Conservation (phyloP, 352 stramenopile genomes). For the Thraustochytrium striatum region DNA sequence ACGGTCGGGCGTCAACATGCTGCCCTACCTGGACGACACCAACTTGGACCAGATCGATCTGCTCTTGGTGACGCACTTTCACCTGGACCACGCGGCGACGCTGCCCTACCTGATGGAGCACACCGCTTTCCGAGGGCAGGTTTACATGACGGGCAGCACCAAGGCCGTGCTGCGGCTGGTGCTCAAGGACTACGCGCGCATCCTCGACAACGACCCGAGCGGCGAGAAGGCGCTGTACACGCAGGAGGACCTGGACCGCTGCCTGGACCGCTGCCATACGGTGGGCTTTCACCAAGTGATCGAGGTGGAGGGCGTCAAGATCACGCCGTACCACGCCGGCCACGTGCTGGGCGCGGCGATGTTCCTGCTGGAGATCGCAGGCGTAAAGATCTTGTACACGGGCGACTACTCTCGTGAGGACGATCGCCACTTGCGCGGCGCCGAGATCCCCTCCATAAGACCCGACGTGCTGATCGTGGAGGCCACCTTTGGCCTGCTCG, state of each 20-base stretch:
- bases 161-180: slow-evolving; percentile 97
- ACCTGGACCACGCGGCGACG: slow-evolving; percentile 98
- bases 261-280: slow-evolving; percentile 94
- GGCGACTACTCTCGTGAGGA: slow-evolving; percentile 68
- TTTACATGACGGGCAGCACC: slow-evolving; percentile 99
- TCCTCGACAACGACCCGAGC: slow-evolving; percentile 29
- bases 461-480: slow-evolving; percentile 99
- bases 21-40: slow-evolving; percentile 97
- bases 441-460: slow-evolving; percentile 71
- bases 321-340: slow-evolving; percentile 96
- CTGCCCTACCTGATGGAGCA: slow-evolving; percentile 98
- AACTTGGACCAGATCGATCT: slow-evolving; percentile 91
- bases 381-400: slow-evolving; percentile 87
- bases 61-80: slow-evolving; percentile 98
- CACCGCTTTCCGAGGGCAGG: slow-evolving; percentile 88
- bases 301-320: slow-evolving; percentile 93
- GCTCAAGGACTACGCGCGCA: slow-evolving; percentile 90
- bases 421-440: slow-evolving; percentile 94
- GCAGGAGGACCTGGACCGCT: slow-evolving; percentile 87
- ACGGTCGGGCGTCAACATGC: slow-evolving; percentile 91
- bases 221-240: slow-evolving; percentile 66
- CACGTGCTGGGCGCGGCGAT: slow-evolving; percentile 98
- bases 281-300: slow-evolving; percentile 91
- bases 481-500: slow-evolving; percentile 94
- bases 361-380: slow-evolving; percentile 97